A percentile compares a stretch with the other conserved stretches of the same genome.
These are phyloP conservation scores for Neofusicoccum umdonicola DNA, from an alignment of 2,329 filamentous ascomycete genomes.

Conservation along the genomic window DNA sequence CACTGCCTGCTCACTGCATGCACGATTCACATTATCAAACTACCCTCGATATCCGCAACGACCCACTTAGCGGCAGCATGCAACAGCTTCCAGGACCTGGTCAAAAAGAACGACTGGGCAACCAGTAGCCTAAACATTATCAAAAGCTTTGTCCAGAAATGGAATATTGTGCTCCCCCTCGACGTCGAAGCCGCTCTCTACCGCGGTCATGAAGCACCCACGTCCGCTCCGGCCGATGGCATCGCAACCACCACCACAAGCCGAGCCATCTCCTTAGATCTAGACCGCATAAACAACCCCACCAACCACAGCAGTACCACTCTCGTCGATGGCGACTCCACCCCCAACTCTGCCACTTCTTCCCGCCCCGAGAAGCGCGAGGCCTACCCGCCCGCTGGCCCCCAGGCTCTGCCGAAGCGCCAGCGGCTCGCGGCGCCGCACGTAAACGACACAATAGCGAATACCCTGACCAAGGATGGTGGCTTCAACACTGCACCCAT, in stretches of 20 bases:
- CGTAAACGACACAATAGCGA: neutral
- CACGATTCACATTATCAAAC: slow-evolving; percentile 25
- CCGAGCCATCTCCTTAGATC: neutral
- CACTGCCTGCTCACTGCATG: slow-evolving; percentile 24
- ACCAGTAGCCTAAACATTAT: slow-evolving; percentile 20
- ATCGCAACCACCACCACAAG: neutral
- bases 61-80: slow-evolving; percentile 47
- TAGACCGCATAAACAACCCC: slow-evolving; percentile 10
- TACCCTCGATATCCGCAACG: slow-evolving; percentile 25
- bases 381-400: neutral
- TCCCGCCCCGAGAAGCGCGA: neutral
- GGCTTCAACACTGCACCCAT: neutral
- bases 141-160: slow-evolving; percentile 23
- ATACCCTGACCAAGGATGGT: neutral
- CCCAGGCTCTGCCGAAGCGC: slow-evolving; percentile 21
- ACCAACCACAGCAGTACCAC: neutral
- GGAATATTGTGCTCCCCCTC: slow-evolving; percentile 24
- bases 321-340: neutral
- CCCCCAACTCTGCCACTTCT: neutral
- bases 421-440: slow-evolving; percentile 23
- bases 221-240: neutral
- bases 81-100: slow-evolving; percentile 24
- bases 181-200: slow-evolving; percentile 25
- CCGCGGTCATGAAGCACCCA: slow-evolving; percentile 5
- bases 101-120: slow-evolving; percentile 22